Percentiles rank a stretch among this genome's conserved stretches.
Conservation (phyloP, 495 filamentous ascomycete genomes). For the Haplographium delicatum region DNA sequence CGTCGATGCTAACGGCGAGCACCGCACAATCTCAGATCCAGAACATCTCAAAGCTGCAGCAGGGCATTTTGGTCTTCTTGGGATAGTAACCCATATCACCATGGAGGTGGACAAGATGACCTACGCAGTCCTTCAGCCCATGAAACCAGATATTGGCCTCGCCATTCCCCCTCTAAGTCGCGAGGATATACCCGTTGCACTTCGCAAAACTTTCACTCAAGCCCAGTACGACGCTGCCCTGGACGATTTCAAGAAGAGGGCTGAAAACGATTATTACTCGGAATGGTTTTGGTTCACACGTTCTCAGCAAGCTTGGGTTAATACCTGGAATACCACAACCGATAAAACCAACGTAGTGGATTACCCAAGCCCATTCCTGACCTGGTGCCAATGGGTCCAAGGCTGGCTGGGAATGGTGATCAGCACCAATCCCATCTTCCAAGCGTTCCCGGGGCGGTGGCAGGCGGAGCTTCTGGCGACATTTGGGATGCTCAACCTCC, state of each 20-base stretch:
- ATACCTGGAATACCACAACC: conserved; percentile 41
- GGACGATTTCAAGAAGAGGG: conserved; percentile 32
- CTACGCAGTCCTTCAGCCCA: conserved; percentile 42
- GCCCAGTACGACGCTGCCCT: conserved; percentile 27
- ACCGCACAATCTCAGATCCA: conserved; percentile 38
- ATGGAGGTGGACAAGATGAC: conserved; percentile 46
- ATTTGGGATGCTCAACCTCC: conserved; percentile 37
- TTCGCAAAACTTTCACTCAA: conserved; percentile 30
- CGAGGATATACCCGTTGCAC: conserved; percentile 36
- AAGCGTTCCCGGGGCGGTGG: conserved; percentile 40
- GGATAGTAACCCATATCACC: conserved; percentile 49
- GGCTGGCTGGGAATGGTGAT: conserved; percentile 40
- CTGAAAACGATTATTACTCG: conserved; percentile 40
- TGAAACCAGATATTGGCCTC: conserved; percentile 37
- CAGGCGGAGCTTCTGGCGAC: conserved; percentile 37
- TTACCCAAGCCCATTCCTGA: conserved; percentile 35
- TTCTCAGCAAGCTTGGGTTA: conserved; percentile 40
- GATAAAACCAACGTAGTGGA: conserved; percentile 31
- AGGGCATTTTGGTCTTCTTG: conserved; percentile 48
- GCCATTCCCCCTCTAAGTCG: conserved; percentile 40
- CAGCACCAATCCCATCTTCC: conserved; percentile 31
- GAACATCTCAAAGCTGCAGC: conserved; percentile 39
- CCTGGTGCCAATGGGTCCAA: conserved; percentile 42
- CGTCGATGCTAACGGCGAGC: conserved; percentile 43
- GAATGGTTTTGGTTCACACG: conserved; percentile 55